Conservation (phyloP, 257 asterid genomes). For the Paulownia fortunei region DNA sequence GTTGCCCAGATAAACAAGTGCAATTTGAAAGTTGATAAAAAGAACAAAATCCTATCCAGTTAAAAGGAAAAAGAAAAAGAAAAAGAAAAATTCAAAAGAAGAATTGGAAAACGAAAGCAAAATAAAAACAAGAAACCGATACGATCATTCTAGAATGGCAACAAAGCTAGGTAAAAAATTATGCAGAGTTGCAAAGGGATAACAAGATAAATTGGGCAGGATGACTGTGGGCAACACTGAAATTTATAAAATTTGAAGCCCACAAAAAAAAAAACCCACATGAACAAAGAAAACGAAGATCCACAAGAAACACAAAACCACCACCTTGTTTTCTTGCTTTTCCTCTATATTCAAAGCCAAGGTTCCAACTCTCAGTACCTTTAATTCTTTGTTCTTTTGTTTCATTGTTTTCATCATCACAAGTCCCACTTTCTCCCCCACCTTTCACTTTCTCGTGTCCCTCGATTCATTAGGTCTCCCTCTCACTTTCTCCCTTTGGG, state of each 20-base stretch:
- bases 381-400: conserved; percentile 7
- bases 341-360: not conserved
- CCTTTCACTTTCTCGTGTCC: conserved; percentile 42
- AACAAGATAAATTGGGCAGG: too few relatives aligned
- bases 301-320: not conserved
- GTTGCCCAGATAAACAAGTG: not conserved
- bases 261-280: not conserved
- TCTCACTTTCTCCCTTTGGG: conserved; percentile 4
- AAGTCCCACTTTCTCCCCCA: conserved; percentile 41
- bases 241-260: too few relatives aligned
- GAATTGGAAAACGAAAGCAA: not conserved
- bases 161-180: too few relatives aligned
- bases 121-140: not conserved
- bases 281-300: not conserved
- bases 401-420: conserved; percentile 43
- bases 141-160: too few relatives aligned
- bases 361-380: conserved; percentile 1
- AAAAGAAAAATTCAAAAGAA: not conserved
- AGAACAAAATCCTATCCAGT: not conserved
- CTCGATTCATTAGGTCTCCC: conserved; percentile 32
- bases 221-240: too few relatives aligned
- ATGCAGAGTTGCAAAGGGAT: too few relatives aligned
- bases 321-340: conserved; percentile 32
- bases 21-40: not conserved
- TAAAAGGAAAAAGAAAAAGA: not conserved